These are phyloP conservation scores for Magnolia kwangsiensis DNA, from an alignment of 164 flowering plant genomes.

Conservation along the genomic window DNA sequence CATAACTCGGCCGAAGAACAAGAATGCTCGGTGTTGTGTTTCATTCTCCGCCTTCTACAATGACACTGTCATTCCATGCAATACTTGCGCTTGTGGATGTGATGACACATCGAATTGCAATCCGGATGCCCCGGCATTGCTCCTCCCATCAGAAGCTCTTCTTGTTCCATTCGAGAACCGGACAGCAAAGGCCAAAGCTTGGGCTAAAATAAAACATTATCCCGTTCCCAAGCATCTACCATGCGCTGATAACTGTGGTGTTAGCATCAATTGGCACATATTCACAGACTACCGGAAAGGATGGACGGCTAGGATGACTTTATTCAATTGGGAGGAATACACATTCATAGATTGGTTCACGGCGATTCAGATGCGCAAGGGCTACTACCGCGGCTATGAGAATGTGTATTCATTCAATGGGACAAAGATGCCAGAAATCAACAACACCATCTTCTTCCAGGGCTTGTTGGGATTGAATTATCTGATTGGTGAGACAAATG, in stretches of 20 bases:
- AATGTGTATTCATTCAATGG: conserved; percentile 78
- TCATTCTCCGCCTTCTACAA: conserved; percentile 76
- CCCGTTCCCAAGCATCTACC: conserved; percentile 43
- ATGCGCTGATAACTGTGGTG: conserved; percentile 72
- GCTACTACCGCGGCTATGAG: conserved; percentile 43
- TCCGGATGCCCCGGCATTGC: conserved; percentile 34
- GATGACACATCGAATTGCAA: conserved; percentile 27
- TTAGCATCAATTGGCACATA: conserved; percentile 81
- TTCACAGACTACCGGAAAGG: conserved; percentile 52
- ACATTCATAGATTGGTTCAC: conserved; percentile 62
- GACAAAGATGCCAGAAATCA: conserved; percentile 34
- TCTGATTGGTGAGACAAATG: conserved; percentile 49
- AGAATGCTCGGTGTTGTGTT: conserved; percentile 52
- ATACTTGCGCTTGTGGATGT: conserved; percentile 82
- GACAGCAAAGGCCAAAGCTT: conserved; percentile 50
- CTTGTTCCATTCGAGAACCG: conserved; percentile 69
- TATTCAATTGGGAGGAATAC: conserved; percentile 62
- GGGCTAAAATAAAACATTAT: conserved; percentile 48
- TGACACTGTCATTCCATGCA: conserved; percentile 74
- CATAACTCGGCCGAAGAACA: conserved; percentile 50
- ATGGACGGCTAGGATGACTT: conserved; percentile 71
- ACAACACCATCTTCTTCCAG: conserved; percentile 64
- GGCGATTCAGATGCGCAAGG: conserved; percentile 48
- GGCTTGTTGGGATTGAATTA: conserved; percentile 62
- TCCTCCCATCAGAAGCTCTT: conserved; percentile 67